Percentiles rank a stretch among this genome's conserved stretches.
Evolutionary conservation across 768 basidiomycete genomes (phyloP).

Genomic region (Chiua virens): DNA sequence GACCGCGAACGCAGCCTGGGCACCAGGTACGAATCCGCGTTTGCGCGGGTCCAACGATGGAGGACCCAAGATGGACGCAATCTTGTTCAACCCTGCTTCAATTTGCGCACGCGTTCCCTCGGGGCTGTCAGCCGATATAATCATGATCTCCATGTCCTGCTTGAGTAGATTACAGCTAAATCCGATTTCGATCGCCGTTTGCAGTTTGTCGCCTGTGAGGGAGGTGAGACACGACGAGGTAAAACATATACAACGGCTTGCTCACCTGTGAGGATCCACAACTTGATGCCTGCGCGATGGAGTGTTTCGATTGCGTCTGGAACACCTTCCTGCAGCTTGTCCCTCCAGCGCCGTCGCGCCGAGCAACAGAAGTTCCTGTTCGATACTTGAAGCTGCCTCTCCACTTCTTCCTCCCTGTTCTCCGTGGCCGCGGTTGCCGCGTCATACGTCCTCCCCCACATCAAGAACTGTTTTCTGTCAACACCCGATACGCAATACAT

Average conservation of each 20-base stretch:
- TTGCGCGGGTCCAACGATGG: conserved; percentile 59
- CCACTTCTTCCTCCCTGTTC: conserved; percentile 89
- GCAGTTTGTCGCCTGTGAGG: conserved; percentile 88
- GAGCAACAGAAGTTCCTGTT: conserved; percentile 79
- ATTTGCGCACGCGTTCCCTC: conserved; percentile 82
- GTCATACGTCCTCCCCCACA: conserved; percentile 81
- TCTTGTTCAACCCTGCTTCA: conserved; percentile 92
- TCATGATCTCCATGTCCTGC: conserved; percentile 96
- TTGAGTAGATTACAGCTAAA: conserved; percentile 96
- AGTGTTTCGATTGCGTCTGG: conserved; percentile 93
- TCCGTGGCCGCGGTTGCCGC: conserved; percentile 73
- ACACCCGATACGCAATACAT: conserved; percentile 78
- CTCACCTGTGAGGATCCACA: conserved; percentile 94
- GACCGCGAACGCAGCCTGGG: conserved; percentile 80
- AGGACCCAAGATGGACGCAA: conserved; percentile 81
- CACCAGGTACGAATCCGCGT: conserved; percentile 66
- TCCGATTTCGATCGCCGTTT: conserved; percentile 97
- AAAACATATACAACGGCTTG: conserved; percentile 10
- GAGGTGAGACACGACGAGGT: background rate
- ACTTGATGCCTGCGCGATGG: conserved; percentile 91
- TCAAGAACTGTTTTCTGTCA: conserved; percentile 81
- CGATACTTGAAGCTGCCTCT: conserved; percentile 81
- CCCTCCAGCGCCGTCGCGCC: conserved; percentile 96
- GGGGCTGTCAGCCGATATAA: conserved; percentile 79
- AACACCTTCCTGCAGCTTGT: conserved; percentile 96